These are phyloP conservation scores for Syzygium grande DNA, from an alignment of 345 rosid species.

Conservation along the genomic window DNA sequence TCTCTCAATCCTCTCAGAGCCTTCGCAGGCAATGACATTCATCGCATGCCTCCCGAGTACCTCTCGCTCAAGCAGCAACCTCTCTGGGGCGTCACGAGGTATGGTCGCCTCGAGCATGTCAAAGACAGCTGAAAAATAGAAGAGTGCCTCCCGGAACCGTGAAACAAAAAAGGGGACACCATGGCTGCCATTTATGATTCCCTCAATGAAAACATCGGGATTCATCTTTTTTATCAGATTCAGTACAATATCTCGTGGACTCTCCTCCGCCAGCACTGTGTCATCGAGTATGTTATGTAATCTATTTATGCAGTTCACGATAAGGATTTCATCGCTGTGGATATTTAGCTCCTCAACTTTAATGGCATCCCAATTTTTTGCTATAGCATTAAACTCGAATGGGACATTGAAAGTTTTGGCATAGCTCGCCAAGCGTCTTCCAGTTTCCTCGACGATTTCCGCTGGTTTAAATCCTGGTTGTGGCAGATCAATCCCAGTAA, in stretches of 20 bases:
- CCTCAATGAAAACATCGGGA: constrained; percentile 33
- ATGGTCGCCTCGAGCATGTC: constrained; percentile 42
- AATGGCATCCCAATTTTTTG: constrained; percentile 51
- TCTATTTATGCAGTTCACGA: constrained; percentile 28
- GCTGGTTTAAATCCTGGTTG: constrained; percentile 50
- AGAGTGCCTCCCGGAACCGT: constrained; percentile 50
- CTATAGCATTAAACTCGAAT: constrained; percentile 40
- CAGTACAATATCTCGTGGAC: constrained; percentile 40
- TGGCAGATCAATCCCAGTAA: constrained; percentile 48
- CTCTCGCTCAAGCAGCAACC: constrained; percentile 39
- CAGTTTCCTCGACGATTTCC: constrained; percentile 43
- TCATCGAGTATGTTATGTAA: constrained; percentile 44
- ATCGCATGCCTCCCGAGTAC: constrained; percentile 25
- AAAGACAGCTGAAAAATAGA: constrained; percentile 46
- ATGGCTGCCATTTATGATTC: constrained; percentile 30
- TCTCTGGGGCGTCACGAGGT: constrained; percentile 30
- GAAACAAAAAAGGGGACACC: constrained; percentile 42
- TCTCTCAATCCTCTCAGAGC: constrained; percentile 47
- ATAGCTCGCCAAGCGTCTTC: constrained; percentile 31
- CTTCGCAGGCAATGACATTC: constrained; percentile 67
- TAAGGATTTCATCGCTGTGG: constrained; percentile 26
- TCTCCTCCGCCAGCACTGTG: constrained; percentile 22
- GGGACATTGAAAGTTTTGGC: constrained; percentile 38
- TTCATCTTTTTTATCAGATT: constrained; percentile 33
- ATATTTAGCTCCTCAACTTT: constrained; percentile 36